phyloP scores from a whole-genome alignment of 441 rosid species.

The Aleurites moluccanus region DNA sequence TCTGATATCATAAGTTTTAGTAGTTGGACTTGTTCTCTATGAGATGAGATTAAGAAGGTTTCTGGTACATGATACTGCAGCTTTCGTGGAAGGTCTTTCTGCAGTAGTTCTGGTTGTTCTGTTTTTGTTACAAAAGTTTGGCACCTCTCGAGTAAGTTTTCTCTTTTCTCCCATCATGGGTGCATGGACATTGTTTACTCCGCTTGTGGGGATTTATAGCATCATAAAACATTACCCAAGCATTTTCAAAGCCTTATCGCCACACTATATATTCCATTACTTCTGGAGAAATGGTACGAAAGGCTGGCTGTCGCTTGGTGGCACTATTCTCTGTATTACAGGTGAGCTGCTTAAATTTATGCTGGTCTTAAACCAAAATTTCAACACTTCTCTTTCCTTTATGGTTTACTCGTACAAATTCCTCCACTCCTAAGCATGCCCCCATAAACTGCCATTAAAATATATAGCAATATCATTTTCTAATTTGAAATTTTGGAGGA shows the following conservation, averaged over 20 bases:
- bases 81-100: slow-evolving; percentile 57
- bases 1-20: background rate
- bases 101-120: slow-evolving; percentile 49
- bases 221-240: slow-evolving; percentile 53
- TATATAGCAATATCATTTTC: background rate
- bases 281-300: slow-evolving; percentile 55
- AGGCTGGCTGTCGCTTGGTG: slow-evolving; percentile 65
- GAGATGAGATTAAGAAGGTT: slow-evolving; percentile 10
- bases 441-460: background rate
- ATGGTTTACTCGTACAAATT: background rate
- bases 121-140: slow-evolving; percentile 60
- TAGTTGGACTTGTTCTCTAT: background rate
- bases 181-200: slow-evolving; percentile 64
- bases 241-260: slow-evolving; percentile 62
- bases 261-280: slow-evolving; percentile 49
- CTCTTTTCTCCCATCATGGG: slow-evolving; percentile 71
- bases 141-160: slow-evolving; percentile 68
- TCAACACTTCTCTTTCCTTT: background rate
- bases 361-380: background rate
- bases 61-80: slow-evolving; percentile 36
- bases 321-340: slow-evolving; percentile 67
- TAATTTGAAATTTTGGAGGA: background rate
- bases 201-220: slow-evolving; percentile 61
- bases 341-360: slow-evolving; percentile 34
- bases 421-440: background rate